Evolutionary conservation across 495 filamentous ascomycete species (phyloP), one percentile per base, ranked within the genome.

Genomic region (Parathielavia appendiculata): DNA sequence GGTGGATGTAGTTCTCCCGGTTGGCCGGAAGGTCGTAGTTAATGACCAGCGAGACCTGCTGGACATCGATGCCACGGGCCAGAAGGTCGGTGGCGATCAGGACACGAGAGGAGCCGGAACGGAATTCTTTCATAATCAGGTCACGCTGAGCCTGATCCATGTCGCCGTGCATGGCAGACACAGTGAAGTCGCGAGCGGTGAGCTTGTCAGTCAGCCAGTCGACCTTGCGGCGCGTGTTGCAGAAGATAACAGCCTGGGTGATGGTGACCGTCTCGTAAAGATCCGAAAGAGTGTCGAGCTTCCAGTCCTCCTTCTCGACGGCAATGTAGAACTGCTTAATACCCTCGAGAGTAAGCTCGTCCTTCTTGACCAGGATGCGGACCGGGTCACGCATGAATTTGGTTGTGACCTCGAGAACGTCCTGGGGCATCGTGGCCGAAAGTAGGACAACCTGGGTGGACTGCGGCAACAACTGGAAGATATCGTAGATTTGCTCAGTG

Each of bases 311-410:
- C 77, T 97, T 97, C 77, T 99, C 93, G 32, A 97, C 92, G 12
- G 93, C 95, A 66, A 99, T 99, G 76, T 95, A 99, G 77, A 95
- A 99, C 73, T 99, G 93, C 80, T 97, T 97, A 57, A 99, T 85
- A 59, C 93, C 93, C 75, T 99, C 93, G 34, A 99, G 83, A 10
- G 93, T 99, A 78, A 99, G 81, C 73, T 99, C 93, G 72, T 96
- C 93, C 86, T 91, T 91, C 85, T 99, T 97, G 69, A 99, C 93
- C n/a, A 99, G 77, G 66, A 99, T 96, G 61, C 93, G 90, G 34
- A 99, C 93, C 19, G 93, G 95, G 68, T 99, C 93, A 13, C 90
- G 95, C 93, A 99, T 99, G 83, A 99, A 99, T 74, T 97, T 97
- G 54, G 95, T 97, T 5, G 93, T 99, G 85, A 99, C 92, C 73